Conservation (phyloP, 1,284 basidiomycete species). For the Laetiporus sulphureus region DNA sequence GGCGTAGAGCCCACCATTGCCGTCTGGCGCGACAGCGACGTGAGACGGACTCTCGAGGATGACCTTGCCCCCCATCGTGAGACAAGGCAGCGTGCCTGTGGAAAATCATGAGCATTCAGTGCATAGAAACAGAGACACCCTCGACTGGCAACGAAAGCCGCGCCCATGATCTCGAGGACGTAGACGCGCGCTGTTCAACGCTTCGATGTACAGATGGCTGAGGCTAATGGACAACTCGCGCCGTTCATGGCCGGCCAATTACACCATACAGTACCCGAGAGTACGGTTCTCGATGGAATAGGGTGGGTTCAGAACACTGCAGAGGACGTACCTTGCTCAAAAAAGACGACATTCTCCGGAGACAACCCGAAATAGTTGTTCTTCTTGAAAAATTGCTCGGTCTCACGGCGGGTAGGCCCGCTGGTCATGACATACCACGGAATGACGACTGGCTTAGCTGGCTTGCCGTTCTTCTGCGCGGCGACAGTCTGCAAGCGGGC, state of each 20-base stretch:
- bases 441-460: conserved; percentile 58
- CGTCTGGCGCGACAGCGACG: conserved; percentile 93
- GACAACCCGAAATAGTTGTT: conserved; percentile 84
- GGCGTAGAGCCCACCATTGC: conserved; percentile 96
- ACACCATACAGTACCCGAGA: too few species aligned
- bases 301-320: background rate
- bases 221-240: too few species aligned
- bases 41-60: conserved; percentile 75
- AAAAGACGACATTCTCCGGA: conserved; percentile 81
- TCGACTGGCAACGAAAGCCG: conserved; percentile 60
- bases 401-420: conserved; percentile 87
- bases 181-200: too few species aligned
- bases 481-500: conserved; percentile 77
- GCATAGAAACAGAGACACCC: conserved; percentile 94
- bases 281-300: too few species aligned
- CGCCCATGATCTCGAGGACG: too few species aligned
- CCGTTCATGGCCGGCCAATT: too few species aligned
- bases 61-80: conserved; percentile 92
- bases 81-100: conserved; percentile 89
- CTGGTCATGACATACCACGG: conserved; percentile 99
- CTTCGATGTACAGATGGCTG: too few species aligned
- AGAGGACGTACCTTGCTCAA: conserved; percentile 84
- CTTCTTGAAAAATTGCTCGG: conserved; percentile 80
- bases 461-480: conserved; percentile 44
- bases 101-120: conserved; percentile 55